Evolutionary conservation across 2,329 filamentous ascomycete genomes (phyloP).

Genomic region (Apiospora saccharicola): DNA sequence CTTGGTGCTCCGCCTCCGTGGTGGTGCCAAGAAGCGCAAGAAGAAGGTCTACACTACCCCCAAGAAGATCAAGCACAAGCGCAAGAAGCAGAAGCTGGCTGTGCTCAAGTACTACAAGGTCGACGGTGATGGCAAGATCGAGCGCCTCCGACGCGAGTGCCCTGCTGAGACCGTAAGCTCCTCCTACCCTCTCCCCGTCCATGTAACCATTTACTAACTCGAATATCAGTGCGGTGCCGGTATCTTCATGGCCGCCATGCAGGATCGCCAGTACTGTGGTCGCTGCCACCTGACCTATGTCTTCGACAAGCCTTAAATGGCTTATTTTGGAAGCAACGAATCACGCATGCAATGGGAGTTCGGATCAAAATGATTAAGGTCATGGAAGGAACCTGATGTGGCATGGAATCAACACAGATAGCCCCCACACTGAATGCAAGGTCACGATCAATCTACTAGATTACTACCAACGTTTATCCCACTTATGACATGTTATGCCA

Average conservation of each 20-base stretch:
- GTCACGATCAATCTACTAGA: conserved; percentile 19
- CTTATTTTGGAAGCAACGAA: neutral
- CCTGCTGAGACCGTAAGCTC: conserved; percentile 82
- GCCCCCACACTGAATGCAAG: conserved; percentile 16
- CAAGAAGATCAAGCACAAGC: conserved; percentile 99
- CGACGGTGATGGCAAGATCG: conserved; percentile 99
- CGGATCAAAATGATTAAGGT: conserved; percentile 13
- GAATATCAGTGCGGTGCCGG: conserved; percentile 88
- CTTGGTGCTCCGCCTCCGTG: conserved; percentile 96
- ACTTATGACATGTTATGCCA: neutral
- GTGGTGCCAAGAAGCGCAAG: conserved; percentile 99
- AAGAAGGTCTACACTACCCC: conserved; percentile 99
- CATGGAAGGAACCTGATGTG: conserved; percentile 19
- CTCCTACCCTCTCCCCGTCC: neutral
- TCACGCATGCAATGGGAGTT: conserved; percentile 11
- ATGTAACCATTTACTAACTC: neutral
- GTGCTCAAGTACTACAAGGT: conserved; percentile 99
- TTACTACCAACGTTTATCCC: neutral
- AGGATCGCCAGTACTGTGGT: conserved; percentile 97
- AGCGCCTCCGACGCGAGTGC: conserved; percentile 98
- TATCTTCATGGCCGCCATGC: conserved; percentile 99
- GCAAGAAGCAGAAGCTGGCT: conserved; percentile 99
- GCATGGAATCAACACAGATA: conserved; percentile 6
- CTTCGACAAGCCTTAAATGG: conserved; percentile 65
- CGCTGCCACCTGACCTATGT: conserved; percentile 78